These are phyloP conservation scores for Beta macrorhiza DNA, from an alignment of 179 eudicot species.

Conservation along the genomic window DNA sequence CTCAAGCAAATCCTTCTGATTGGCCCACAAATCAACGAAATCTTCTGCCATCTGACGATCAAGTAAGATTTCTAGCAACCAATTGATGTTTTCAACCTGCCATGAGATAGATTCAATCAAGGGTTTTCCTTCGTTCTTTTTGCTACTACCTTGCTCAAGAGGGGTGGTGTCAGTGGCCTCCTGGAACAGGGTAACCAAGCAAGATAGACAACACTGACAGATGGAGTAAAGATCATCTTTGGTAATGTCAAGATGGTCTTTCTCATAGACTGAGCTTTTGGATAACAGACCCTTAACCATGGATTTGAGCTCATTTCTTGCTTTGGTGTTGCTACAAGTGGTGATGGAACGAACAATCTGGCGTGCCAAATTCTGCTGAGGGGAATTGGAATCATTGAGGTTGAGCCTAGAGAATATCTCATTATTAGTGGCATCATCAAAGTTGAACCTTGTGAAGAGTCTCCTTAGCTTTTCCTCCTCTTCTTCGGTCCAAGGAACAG, in stretches of 20 bases:
- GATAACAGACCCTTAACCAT: slow-evolving; percentile 78
- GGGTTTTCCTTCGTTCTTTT: slow-evolving; percentile 44
- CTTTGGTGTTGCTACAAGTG: slow-evolving; percentile 49
- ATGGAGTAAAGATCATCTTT: slow-evolving; percentile 64
- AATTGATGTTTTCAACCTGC: slow-evolving; percentile 84
- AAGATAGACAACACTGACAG: slow-evolving; percentile 54
- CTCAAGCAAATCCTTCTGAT: slow-evolving; percentile 51
- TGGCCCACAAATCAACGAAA: slow-evolving; percentile 73
- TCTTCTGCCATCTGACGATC: slow-evolving; percentile 87
- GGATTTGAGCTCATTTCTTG: slow-evolving; percentile 78
- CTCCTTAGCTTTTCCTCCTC: slow-evolving; percentile 86
- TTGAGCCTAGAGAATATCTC: slow-evolving; percentile 71
- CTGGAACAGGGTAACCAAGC: slow-evolving; percentile 48
- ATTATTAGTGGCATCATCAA: slow-evolving; percentile 47
- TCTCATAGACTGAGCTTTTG: slow-evolving; percentile 72
- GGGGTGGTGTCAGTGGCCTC: slow-evolving; percentile 42
- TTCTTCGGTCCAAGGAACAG: slow-evolving; percentile 96
- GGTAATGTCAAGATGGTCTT: slow-evolving; percentile 54
- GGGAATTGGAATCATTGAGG: slow-evolving; percentile 34
- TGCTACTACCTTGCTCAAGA: slow-evolving; percentile 15
- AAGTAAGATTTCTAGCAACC: slow-evolving; percentile 75
- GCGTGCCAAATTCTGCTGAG: slow-evolving; percentile 55
- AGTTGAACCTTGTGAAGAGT: slow-evolving; percentile 55
- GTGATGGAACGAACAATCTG: slow-evolving; percentile 72
- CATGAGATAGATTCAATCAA: slow-evolving; percentile 62